Evolutionary conservation across 2,329 filamentous ascomycete genomes (phyloP), one percentile per base, ranked within the genome.

Genomic region (Arthroderma uncinatum): DNA sequence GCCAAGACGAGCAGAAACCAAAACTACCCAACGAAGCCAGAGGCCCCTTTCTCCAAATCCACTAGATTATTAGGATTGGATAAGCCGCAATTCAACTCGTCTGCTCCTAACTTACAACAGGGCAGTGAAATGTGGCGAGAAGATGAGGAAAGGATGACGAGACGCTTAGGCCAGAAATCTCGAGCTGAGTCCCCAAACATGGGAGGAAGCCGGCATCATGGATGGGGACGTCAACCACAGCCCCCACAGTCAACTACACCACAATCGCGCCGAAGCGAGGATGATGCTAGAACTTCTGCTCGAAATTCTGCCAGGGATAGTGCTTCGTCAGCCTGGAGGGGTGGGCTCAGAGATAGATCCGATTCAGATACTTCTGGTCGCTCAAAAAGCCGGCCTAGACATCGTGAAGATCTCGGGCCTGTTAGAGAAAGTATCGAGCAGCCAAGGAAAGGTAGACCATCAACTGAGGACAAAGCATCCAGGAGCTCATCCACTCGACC

Each of bases 391-490:
- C 76, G 78, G 42, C 71, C 72, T 44, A 70, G 75, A 47, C 73
- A 76, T 58, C 76, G 76, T 30, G 79, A 82, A 55, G 79, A 82
- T 62, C 65, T 79, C 2, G 75, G 76, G 59, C 73, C 76, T n/a
- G 74, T 79, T 66, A 67, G 71, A 2, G 77, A 79, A 64, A 73
- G 74, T 10, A 64, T 70, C 4, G 70, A 70, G 1, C 65, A 63
- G 42, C 65, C 62, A 16, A 67, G 68, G 33, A 63, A 19, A 10
- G n/a, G 65, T 1, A 66, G 63, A 16, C 64, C 64, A 42, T 61
- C 62, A 9, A 57, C 56, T 16, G 66, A 67, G 3, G 67, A 68
- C 19, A 61, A 61, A 42, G 64, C 66, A 42, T 61, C 62, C 14
- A 64, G 64, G n/a, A 57, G 62, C 23, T 64, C 66, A 8, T 71